Evolutionary conservation across 306 rosid genomes (phyloP).

Genomic region (Cercis canadensis): DNA sequence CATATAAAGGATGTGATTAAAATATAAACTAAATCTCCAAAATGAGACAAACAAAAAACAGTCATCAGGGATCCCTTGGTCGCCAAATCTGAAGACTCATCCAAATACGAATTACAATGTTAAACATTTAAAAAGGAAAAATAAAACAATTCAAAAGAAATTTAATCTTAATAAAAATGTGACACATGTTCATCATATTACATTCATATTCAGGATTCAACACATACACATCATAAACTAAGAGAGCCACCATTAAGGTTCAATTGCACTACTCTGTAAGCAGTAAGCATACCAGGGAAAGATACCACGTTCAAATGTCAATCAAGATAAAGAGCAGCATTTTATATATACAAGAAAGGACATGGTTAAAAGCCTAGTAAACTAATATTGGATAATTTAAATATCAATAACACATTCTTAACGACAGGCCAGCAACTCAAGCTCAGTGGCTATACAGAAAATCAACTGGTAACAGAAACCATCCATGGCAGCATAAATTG

Average conservation of each 20-base stretch:
- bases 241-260: conserved; percentile 2
- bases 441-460: too few relatives aligned
- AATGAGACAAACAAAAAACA: conserved; percentile 10
- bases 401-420: background rate
- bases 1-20: conserved; percentile 9
- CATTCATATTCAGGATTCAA: background rate
- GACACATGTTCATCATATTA: background rate
- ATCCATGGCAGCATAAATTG: background rate
- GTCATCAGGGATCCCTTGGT: background rate
- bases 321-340: too few relatives aligned
- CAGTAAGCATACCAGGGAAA: too few relatives aligned
- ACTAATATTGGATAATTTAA: background rate
- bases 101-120: background rate
- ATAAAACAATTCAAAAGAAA: background rate
- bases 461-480: background rate
- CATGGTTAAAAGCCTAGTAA: too few relatives aligned
- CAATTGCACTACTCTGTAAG: conserved; percentile 32
- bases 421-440: too few relatives aligned
- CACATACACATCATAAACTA: background rate
- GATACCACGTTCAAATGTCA: too few relatives aligned
- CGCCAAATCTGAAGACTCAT: background rate
- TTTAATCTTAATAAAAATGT: too few relatives aligned
- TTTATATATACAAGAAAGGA: too few relatives aligned
- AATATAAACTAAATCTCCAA: background rate
- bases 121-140: background rate